A percentile compares a stretch with the other conserved stretches of the same genome.
Evolutionary conservation across 2,329 filamentous ascomycete genomes (phyloP).

Genomic region (Colletotrichum sidae): DNA sequence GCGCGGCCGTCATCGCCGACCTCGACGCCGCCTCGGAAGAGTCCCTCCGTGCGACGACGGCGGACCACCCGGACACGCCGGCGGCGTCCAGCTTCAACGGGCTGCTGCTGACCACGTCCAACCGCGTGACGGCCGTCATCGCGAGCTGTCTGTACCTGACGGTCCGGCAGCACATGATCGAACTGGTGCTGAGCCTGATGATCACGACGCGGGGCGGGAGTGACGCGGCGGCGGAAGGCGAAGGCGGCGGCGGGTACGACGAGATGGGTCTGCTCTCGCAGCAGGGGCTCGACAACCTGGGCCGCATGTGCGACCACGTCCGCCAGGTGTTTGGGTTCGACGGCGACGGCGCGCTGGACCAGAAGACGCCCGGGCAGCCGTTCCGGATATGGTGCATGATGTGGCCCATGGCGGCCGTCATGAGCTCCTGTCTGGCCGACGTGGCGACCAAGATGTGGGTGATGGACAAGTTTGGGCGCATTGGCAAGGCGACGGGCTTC

Average conservation of each 20-base stretch:
- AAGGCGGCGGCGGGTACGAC: not conserved
- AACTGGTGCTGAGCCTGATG: too few species aligned
- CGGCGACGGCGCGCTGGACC: not conserved
- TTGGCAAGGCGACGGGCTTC: not conserved
- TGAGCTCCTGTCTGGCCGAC: not conserved
- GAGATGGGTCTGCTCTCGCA: not conserved
- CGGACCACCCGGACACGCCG: too few species aligned
- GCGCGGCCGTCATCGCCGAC: too few species aligned
- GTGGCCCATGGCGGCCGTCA: not conserved
- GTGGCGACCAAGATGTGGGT: not conserved
- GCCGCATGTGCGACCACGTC: not conserved
- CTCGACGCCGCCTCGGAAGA: too few species aligned
- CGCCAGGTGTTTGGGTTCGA: not conserved
- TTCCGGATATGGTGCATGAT: conserved; percentile 1
- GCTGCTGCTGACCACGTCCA: too few species aligned
- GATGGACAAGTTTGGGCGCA: not conserved
- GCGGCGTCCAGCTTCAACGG: too few species aligned
- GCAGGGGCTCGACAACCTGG: not conserved
- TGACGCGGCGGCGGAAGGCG: too few species aligned
- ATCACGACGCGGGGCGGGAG: too few species aligned
- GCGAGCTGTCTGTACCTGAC: too few species aligned
- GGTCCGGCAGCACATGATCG: too few species aligned
- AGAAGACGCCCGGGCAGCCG: not conserved
- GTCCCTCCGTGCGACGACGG: too few species aligned
- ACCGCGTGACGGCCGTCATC: too few species aligned